These are phyloP conservation scores for Euphorbia schlechtendalii DNA, from an alignment of 441 rosid species.

Conservation along the genomic window DNA sequence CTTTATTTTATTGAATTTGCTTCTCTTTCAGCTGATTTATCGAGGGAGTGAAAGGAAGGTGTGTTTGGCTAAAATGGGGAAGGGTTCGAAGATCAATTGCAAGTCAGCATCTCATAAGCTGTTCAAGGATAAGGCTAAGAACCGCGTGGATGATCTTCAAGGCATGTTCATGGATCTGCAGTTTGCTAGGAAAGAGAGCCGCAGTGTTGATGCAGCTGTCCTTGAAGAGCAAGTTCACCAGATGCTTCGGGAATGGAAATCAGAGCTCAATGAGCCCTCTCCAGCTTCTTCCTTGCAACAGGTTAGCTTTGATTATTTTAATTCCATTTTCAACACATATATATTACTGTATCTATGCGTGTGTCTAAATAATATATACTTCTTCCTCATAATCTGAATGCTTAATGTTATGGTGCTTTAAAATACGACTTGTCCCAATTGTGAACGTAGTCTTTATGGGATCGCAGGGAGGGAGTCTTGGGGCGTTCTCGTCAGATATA, in stretches of 20 bases:
- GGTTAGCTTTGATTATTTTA: conserved; percentile 36
- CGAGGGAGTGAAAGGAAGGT: conserved; percentile 16
- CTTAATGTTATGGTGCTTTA: not conserved
- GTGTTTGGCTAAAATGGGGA: conserved; percentile 17
- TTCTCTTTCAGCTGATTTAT: conserved; percentile 1
- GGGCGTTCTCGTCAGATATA: conserved; percentile 87
- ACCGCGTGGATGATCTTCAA: conserved; percentile 96
- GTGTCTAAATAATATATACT: not conserved
- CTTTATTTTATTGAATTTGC: not conserved
- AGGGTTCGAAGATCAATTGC: conserved; percentile 53
- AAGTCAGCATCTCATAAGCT: conserved; percentile 91
- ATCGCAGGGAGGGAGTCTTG: conserved; percentile 74
- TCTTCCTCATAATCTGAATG: not conserved
- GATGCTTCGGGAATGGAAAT: conserved; percentile 99
- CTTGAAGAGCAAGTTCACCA: conserved; percentile 99
- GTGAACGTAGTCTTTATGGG: conserved; percentile 23
- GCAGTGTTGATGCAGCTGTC: conserved; percentile 53
- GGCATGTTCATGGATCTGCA: conserved; percentile 87
- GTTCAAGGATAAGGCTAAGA: conserved; percentile 95
- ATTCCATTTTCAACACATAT: conserved; percentile 22
- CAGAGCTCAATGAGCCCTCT: conserved; percentile 97
- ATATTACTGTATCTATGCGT: conserved; percentile 9
- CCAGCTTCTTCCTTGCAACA: conserved; percentile 97
- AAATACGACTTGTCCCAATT: conserved; percentile 7
- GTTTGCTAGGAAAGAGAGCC: conserved; percentile 88